phyloP scores from a whole-genome alignment of 129 eudicot genomes.

The Lactuca sativa region DNA sequence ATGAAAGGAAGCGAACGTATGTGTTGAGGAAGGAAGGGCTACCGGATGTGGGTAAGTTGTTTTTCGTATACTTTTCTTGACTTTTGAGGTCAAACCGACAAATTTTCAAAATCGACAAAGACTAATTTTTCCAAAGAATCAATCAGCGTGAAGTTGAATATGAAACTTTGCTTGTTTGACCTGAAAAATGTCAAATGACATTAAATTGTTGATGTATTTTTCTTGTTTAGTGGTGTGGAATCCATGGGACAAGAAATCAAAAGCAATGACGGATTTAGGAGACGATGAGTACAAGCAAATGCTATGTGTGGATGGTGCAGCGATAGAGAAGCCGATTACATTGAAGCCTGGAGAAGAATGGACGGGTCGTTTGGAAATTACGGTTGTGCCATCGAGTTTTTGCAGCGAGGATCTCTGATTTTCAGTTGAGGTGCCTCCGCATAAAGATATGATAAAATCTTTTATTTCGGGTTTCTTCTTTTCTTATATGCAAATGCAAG shows the following conservation, averaged over 20 bases:
- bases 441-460: background rate
- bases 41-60: conserved; percentile 76
- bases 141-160: background rate
- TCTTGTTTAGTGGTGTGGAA: conserved; percentile 73
- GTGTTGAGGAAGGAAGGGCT: conserved; percentile 83
- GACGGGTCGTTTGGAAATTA: conserved; percentile 77
- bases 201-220: background rate
- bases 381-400: conserved; percentile 72
- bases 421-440: conserved; percentile 36
- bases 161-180: background rate
- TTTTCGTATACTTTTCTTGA: background rate
- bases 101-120: no score
- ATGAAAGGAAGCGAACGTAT: conserved; percentile 78
- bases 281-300: conserved; percentile 89
- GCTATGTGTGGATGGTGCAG: conserved; percentile 89
- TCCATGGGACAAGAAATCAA: conserved; percentile 95
- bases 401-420: conserved; percentile 65
- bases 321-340: conserved; percentile 68
- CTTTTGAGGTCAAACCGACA: conserved; percentile 12
- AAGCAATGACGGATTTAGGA: conserved; percentile 81
- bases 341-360: conserved; percentile 91
- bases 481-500: conserved; percentile 21
- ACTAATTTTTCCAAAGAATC: background rate
- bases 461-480: conserved; percentile 11
- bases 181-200: conserved; percentile 7